Conservation (phyloP, 2,329 filamentous ascomycete genomes). For the Ceratocystis harringtonii region DNA sequence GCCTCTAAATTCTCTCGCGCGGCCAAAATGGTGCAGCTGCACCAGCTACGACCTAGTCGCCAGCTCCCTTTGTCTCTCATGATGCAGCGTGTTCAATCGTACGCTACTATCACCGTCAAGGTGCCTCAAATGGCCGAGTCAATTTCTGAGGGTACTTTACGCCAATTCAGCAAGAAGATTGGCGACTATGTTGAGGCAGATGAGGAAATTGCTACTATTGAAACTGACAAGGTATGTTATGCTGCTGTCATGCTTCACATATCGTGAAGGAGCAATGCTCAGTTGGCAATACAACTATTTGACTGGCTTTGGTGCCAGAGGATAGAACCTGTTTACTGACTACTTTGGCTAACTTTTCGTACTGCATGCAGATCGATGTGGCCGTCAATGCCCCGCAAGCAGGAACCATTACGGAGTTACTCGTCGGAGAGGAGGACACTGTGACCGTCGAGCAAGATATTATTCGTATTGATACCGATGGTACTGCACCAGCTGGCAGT, state of each 20-base stretch:
- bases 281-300: too few relatives aligned
- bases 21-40: slow-evolving; percentile 31
- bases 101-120: slow-evolving; percentile 76
- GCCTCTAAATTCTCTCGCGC: slow-evolving; percentile 31
- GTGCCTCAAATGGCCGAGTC: slow-evolving; percentile 98
- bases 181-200: slow-evolving; percentile 91
- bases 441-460: slow-evolving; percentile 89
- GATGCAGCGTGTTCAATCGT: slow-evolving; percentile 41
- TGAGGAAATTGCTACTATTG: slow-evolving; percentile 96
- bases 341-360: neutral
- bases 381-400: slow-evolving; percentile 87
- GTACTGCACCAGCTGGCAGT: slow-evolving; percentile 11
- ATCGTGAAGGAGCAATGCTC: too few relatives aligned
- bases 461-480: slow-evolving; percentile 65
- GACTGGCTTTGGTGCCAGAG: neutral
- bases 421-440: slow-evolving; percentile 88
- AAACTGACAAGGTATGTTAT: slow-evolving; percentile 77
- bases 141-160: slow-evolving; percentile 91
- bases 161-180: slow-evolving; percentile 83
- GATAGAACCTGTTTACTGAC: neutral
- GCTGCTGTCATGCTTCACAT: neutral
- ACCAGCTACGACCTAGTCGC: slow-evolving; percentile 24
- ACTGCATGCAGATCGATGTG: slow-evolving; percentile 65
- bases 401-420: slow-evolving; percentile 79
- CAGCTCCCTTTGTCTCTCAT: slow-evolving; percentile 34